Percentiles rank a stretch among this genome's conserved stretches.
phyloP scores from a whole-genome alignment of 768 basidiomycete species.

The Goffeauzyma gilvescens region DNA sequence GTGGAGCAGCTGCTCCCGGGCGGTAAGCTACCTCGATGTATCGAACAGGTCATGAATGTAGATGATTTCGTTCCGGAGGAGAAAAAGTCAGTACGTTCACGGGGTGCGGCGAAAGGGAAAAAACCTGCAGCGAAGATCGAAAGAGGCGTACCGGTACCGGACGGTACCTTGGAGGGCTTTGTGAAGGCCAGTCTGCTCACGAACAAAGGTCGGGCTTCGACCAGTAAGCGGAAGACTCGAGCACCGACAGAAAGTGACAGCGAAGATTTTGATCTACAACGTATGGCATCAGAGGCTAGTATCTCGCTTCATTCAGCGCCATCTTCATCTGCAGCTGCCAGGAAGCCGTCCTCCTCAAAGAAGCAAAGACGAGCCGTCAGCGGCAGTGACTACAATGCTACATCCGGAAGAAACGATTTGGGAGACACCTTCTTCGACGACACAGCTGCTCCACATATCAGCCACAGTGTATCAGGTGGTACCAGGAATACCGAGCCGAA shows the following conservation, averaged over 20 bases:
- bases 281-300: no score
- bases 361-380: neutral
- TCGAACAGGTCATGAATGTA: constrained; percentile 69
- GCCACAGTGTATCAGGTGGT: no score
- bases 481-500: no score
- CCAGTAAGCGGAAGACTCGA: neutral
- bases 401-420: no score
- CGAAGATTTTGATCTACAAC: no score
- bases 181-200: constrained; percentile 8
- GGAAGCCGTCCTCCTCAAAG: neutral
- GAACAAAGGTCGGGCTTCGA: neutral
- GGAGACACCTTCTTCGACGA: no score
- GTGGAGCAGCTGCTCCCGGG: constrained; percentile 68
- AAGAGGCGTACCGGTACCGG: constrained; percentile 27
- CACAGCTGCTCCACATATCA: no score
- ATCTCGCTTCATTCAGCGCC: no score
- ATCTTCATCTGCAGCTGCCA: neutral
- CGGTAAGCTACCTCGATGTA: constrained; percentile 51
- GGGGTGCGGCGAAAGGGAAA: constrained; percentile 7
- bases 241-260: no score
- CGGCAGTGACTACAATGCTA: no score
- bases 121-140: constrained; percentile 7
- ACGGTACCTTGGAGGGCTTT: constrained; percentile 26
- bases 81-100: no score
- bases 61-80: constrained; percentile 33